Evolutionary conservation across 306 rosid species (phyloP), one percentile per base, ranked within the genome.

Genomic region (Dalbergia cochinchinensis): DNA sequence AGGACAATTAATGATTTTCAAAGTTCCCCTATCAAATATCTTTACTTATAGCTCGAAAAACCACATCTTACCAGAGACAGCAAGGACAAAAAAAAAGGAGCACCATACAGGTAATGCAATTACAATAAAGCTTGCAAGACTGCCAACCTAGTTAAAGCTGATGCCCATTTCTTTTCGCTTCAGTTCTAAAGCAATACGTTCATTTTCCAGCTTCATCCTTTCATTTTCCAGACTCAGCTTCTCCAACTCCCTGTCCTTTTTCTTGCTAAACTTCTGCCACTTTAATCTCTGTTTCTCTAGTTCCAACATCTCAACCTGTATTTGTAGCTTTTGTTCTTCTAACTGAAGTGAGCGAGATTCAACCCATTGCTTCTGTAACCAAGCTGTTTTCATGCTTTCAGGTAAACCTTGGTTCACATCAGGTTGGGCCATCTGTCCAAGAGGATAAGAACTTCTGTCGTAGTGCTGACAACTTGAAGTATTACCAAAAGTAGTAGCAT

Each of bases 161-260:
- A 87, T 69, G 11, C 83, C 71, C 68, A 86, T 79, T 87, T 94
- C 91, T 85, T 87, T 92, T 68, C 67, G 90, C 83, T 91, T 94
- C 80, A 94, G 77, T 80, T 94, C 94, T 61, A 94, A 79, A 45
- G 89, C 83, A 83, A 92, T 68, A 1, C 88, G 91, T 81, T 94
- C 97, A 69, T 94, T 94, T 84, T 94, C 97, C 68, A 91, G 91
- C 88, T 83, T 92, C 97, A 94, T 88, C 79, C 89, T 89, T 78
- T 89, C 94, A 59, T 94, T 94, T 79, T 84, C 93, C 90, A 92
- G 82, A 78, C 91, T 88, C 88, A 92, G 72, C 88, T 88, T 94
- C 80, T 94, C 97, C 88, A 94, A 74, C 78, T 91, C 98, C 15
- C 80, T 86, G 86, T 94, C 98, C 79, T 90, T 85, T 85, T 92